These are phyloP conservation scores for Ogataea trehaloabstinens DNA, from an alignment of 805 yeast genomes.

Conservation along the genomic window DNA sequence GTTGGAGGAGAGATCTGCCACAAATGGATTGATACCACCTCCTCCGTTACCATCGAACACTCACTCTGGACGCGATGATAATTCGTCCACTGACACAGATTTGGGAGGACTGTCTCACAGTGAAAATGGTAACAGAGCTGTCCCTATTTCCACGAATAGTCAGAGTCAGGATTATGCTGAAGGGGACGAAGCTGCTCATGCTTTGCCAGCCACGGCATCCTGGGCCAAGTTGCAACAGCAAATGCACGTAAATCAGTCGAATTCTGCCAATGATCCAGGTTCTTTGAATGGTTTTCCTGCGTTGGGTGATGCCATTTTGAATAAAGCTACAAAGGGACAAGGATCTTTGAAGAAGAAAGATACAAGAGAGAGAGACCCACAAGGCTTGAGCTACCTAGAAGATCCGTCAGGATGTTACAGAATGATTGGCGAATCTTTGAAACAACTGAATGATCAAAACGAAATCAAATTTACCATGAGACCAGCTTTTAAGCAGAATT, in stretches of 20 bases:
- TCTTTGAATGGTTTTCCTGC: slow-evolving; percentile 31
- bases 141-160: background rate
- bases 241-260: slow-evolving; percentile 30
- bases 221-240: slow-evolving; percentile 45
- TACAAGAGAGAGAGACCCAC: slow-evolving; percentile 26
- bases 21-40: slow-evolving; percentile 35
- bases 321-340: slow-evolving; percentile 16
- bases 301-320: slow-evolving; percentile 23
- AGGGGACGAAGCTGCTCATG: slow-evolving; percentile 10
- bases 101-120: background rate
- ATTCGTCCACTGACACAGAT: background rate
- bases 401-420: slow-evolving; percentile 25
- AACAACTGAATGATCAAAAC: slow-evolving; percentile 22
- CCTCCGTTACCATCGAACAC: slow-evolving; percentile 12
- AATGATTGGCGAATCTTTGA: slow-evolving; percentile 26
- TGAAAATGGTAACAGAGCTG: background rate
- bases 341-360: slow-evolving; percentile 24
- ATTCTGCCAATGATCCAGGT: slow-evolving; percentile 6
- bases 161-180: background rate
- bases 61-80: slow-evolving; percentile 1
- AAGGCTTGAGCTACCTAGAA: slow-evolving; percentile 17
- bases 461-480: slow-evolving; percentile 25
- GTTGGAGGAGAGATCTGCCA: slow-evolving; percentile 35
- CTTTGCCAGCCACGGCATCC: slow-evolving; percentile 69
- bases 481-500: slow-evolving; percentile 19